Conservation (phyloP, 2,329 filamentous ascomycete genomes). For the Pseudogymnoascus sp. region DNA sequence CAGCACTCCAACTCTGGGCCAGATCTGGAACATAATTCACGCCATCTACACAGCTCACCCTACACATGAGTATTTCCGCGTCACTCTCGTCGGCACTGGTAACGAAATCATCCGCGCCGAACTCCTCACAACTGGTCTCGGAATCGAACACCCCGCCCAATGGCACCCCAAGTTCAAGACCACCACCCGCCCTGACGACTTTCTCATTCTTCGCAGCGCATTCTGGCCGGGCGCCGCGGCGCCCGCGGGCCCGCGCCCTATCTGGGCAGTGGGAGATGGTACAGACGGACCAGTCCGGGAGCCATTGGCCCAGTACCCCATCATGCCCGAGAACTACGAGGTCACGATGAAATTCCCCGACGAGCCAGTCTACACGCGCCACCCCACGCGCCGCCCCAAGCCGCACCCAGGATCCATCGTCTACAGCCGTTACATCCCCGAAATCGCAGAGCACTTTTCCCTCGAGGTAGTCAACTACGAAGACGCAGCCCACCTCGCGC, state of each 20-base stretch:
- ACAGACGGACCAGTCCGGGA: slow-evolving; percentile 33
- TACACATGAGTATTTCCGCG: slow-evolving; percentile 30
- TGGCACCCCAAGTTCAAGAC: slow-evolving; percentile 11
- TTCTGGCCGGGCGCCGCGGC: slow-evolving; percentile 69
- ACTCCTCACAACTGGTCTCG: slow-evolving; percentile 26
- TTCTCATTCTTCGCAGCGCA: slow-evolving; percentile 46
- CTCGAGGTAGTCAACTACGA: slow-evolving; percentile 67
- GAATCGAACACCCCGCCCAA: slow-evolving; percentile 17
- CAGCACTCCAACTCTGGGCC: slow-evolving; percentile 27
- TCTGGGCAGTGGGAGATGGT: slow-evolving; percentile 39
- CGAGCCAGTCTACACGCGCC: slow-evolving; percentile 46
- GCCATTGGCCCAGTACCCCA: slow-evolving; percentile 29
- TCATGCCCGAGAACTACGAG: slow-evolving; percentile 37
- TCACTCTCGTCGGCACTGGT: slow-evolving; percentile 28
- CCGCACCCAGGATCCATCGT: slow-evolving; percentile 62
- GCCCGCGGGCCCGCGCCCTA: slow-evolving; percentile 57
- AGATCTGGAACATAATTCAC: slow-evolving; percentile 36
- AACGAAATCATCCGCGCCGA: slow-evolving; percentile 26
- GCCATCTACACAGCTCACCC: slow-evolving; percentile 30
- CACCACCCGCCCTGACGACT: slow-evolving; percentile 25
- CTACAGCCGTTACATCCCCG: slow-evolving; percentile 74
- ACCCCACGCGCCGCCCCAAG: slow-evolving; percentile 67
- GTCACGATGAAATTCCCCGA: slow-evolving; percentile 31
- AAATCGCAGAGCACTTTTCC: slow-evolving; percentile 69
- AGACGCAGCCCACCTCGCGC: slow-evolving; percentile 55